These are phyloP conservation scores for Umbelopsis sp. DNA, from an alignment of 192 early-diverging fungal species.

Conservation along the genomic window DNA sequence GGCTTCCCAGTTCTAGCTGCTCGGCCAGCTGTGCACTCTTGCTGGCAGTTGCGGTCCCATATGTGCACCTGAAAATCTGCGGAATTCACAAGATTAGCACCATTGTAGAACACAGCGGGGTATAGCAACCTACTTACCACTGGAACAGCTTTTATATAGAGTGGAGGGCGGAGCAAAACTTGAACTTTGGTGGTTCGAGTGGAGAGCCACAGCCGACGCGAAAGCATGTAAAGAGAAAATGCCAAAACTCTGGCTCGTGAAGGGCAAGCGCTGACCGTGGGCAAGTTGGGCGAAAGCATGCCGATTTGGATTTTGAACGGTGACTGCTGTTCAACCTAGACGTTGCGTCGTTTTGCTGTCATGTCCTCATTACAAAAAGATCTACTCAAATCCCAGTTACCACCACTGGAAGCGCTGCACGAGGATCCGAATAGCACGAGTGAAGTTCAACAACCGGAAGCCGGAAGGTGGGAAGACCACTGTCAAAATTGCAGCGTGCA, in stretches of 20 bases:
- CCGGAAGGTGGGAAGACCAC: neutral
- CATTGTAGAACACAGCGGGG: neutral
- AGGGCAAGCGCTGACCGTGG: conserved; percentile 1
- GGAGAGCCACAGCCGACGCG: neutral
- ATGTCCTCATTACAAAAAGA: conserved; percentile 38
- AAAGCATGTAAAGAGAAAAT: neutral
- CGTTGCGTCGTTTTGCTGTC: no score
- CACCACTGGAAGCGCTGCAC: conserved; percentile 13
- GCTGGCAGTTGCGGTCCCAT: neutral
- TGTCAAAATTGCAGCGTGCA: neutral
- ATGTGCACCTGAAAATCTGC: neutral
- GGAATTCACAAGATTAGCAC: no score
- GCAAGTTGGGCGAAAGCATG: neutral
- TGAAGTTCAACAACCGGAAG: neutral
- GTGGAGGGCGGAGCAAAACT: neutral
- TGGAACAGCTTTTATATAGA: neutral
- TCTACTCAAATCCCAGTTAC: conserved; percentile 28
- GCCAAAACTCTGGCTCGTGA: neutral
- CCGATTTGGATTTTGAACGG: neutral
- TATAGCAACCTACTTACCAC: neutral
- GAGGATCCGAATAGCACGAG: conserved; percentile 10
- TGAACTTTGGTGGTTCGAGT: neutral
- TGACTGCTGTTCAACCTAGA: neutral
- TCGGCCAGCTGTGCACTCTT: conserved; percentile 34
- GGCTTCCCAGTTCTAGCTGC: conserved; percentile 40